These are phyloP conservation scores for Clathrospora elynae DNA, from an alignment of 2,329 filamentous ascomycete species.

Conservation along the genomic window DNA sequence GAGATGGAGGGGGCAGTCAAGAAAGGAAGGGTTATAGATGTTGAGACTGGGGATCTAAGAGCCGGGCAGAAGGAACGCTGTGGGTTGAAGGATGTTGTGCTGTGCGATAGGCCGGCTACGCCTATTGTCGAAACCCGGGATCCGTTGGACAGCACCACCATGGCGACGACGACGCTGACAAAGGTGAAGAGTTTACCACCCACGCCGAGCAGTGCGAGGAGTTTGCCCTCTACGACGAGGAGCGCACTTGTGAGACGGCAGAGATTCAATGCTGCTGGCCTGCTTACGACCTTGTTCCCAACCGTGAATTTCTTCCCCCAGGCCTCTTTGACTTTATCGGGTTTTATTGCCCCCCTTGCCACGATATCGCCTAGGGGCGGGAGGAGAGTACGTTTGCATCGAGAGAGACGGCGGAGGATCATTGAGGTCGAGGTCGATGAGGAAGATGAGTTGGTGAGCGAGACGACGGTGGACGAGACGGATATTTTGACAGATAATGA, in stretches of 20 bases:
- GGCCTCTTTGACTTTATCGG: too few relatives aligned
- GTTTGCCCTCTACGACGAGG: not conserved
- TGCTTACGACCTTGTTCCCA: too few relatives aligned
- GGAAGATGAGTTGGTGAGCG: not conserved
- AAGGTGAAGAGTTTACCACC: not conserved
- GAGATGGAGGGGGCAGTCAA: too few relatives aligned
- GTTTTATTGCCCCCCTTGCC: too few relatives aligned
- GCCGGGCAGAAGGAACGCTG: too few relatives aligned
- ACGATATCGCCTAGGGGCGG: not conserved
- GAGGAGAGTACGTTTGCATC: conserved; percentile 1
- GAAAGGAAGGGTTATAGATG: too few relatives aligned
- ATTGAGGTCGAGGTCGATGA: not conserved
- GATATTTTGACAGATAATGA: conserved; percentile 3
- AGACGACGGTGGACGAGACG: not conserved
- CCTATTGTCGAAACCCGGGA: conserved; percentile 7
- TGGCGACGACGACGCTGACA: too few relatives aligned
- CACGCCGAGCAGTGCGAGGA: not conserved
- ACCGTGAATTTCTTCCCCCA: too few relatives aligned
- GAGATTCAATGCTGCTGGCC: not conserved
- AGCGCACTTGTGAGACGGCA: not conserved
- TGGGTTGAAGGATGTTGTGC: too few relatives aligned
- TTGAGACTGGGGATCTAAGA: too few relatives aligned
- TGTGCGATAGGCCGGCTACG: not conserved
- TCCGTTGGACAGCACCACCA: too few relatives aligned
- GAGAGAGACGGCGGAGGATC: not conserved